Conservation (phyloP, 1,139 yeast genomes). For the Debaryomyces subglobosus region DNA sequence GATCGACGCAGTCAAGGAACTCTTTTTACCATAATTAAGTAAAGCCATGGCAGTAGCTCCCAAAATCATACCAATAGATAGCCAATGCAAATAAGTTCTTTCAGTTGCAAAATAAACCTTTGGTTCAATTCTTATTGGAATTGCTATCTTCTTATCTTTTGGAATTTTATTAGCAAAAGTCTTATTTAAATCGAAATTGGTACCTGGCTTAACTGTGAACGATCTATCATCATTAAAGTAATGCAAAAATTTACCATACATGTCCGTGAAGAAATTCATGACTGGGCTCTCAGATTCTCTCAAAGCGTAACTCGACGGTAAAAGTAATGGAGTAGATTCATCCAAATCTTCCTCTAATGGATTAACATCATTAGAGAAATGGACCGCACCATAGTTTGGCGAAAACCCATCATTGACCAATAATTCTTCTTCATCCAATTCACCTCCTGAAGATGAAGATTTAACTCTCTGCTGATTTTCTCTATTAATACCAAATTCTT, state of each 20-base stretch:
- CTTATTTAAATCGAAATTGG: conserved; percentile 64
- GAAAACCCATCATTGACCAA: conserved; percentile 39
- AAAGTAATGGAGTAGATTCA: conserved; percentile 43
- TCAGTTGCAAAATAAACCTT: conserved; percentile 85
- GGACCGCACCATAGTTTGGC: conserved; percentile 43
- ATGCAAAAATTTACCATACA: conserved; percentile 43
- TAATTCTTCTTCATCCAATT: conserved; percentile 49
- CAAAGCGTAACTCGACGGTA: conserved; percentile 38
- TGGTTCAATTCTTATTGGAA: conserved; percentile 82
- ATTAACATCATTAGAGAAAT: conserved; percentile 49
- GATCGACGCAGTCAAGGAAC: conserved; percentile 79
- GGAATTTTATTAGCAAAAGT: conserved; percentile 64
- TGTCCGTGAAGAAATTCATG: conserved; percentile 32
- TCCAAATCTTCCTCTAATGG: conserved; percentile 54
- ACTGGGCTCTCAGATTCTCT: conserved; percentile 34
- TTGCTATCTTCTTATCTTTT: conserved; percentile 72
- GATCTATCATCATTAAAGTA: conserved; percentile 67
- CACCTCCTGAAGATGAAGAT: conserved; percentile 52
- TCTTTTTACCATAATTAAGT: conserved; percentile 66
- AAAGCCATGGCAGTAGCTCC: conserved; percentile 75
- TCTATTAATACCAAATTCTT: conserved; percentile 60
- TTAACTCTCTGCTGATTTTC: conserved; percentile 25
- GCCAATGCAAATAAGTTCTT: conserved; percentile 78
- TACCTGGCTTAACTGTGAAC: conserved; percentile 79
- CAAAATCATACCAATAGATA: conserved; percentile 70